These are phyloP conservation scores for Zelopaecilomyces penicillatus DNA, from an alignment of 2,329 filamentous ascomycete species.

Conservation along the genomic window DNA sequence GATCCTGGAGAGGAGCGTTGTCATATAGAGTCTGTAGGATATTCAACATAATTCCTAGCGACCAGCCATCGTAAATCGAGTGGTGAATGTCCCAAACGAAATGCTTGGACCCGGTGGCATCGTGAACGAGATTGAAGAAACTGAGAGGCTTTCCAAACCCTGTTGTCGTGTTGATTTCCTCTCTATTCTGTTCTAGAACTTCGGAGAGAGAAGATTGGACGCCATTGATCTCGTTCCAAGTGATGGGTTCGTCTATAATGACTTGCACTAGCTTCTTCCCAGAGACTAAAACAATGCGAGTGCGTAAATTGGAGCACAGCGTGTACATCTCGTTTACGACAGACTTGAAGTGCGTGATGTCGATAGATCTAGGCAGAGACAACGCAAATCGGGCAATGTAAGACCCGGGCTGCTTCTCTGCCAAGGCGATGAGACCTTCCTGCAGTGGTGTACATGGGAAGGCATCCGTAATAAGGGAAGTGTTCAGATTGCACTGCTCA, in stretches of 20 bases:
- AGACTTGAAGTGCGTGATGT: neutral
- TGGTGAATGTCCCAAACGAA: neutral
- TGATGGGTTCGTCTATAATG: neutral
- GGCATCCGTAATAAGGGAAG: neutral
- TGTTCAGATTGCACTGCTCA: no score
- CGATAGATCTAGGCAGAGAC: neutral
- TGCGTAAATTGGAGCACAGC: neutral
- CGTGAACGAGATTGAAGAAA: conserved; percentile 29
- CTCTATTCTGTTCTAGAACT: conserved; percentile 15
- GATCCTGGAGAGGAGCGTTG: neutral
- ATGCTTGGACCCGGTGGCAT: conserved; percentile 14
- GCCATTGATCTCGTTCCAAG: neutral
- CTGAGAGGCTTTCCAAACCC: conserved; percentile 31
- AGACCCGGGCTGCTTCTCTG: neutral
- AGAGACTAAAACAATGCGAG: neutral
- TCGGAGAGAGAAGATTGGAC: no score
- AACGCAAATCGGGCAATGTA: neutral
- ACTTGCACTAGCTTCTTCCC: neutral
- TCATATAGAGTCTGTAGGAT: neutral
- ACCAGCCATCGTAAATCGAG: neutral
- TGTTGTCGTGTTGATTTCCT: conserved; percentile 21
- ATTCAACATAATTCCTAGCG: neutral
- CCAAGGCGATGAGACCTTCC: neutral
- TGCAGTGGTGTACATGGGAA: neutral
- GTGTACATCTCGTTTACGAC: neutral